These are phyloP conservation scores for Cladophialophora immunda DNA, from an alignment of 2,329 filamentous ascomycete species.

Conservation along the genomic window DNA sequence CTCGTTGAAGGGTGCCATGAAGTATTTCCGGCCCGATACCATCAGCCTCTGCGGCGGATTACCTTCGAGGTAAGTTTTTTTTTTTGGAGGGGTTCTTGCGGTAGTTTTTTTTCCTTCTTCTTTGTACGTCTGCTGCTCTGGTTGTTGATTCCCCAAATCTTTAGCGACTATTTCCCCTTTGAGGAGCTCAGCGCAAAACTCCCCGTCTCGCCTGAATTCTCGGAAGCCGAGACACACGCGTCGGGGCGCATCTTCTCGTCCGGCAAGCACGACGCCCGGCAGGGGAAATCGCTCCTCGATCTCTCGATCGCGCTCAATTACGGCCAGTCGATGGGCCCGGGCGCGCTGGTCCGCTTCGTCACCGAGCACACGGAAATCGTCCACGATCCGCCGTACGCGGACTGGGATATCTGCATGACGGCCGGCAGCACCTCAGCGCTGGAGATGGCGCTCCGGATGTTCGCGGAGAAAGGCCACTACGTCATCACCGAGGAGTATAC, in stretches of 20 bases:
- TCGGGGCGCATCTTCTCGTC: slow-evolving; percentile 70
- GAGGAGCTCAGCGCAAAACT: slow-evolving; percentile 78
- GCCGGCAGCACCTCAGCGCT: slow-evolving; percentile 86
- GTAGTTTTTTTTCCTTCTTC: too few relatives aligned
- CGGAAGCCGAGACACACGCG: slow-evolving; percentile 70
- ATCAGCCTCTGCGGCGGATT: slow-evolving; percentile 94
- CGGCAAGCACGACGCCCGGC: slow-evolving; percentile 82
- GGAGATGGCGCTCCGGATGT: slow-evolving; percentile 84
- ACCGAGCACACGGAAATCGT: slow-evolving; percentile 96
- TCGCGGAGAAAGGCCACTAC: slow-evolving; percentile 77
- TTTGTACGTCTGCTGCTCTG: not conserved
- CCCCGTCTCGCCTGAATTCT: slow-evolving; percentile 73
- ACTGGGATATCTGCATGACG: slow-evolving; percentile 87
- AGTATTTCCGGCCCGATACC: slow-evolving; percentile 77
- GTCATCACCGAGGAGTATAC: slow-evolving; percentile 91
- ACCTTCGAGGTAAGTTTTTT: slow-evolving; percentile 63
- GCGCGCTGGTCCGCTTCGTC: slow-evolving; percentile 87
- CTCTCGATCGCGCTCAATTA: slow-evolving; percentile 93
- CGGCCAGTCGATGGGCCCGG: slow-evolving; percentile 82
- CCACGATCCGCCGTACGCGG: slow-evolving; percentile 83
- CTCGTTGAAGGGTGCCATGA: slow-evolving; percentile 84
- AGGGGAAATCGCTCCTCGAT: slow-evolving; percentile 71
- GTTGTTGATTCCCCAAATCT: slow-evolving; percentile 12
- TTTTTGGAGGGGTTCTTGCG: not conserved
- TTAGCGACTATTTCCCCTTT: slow-evolving; percentile 88